These are phyloP conservation scores for Psidium friedrichsthalianum DNA, from an alignment of 345 rosid species.

Conservation along the genomic window DNA sequence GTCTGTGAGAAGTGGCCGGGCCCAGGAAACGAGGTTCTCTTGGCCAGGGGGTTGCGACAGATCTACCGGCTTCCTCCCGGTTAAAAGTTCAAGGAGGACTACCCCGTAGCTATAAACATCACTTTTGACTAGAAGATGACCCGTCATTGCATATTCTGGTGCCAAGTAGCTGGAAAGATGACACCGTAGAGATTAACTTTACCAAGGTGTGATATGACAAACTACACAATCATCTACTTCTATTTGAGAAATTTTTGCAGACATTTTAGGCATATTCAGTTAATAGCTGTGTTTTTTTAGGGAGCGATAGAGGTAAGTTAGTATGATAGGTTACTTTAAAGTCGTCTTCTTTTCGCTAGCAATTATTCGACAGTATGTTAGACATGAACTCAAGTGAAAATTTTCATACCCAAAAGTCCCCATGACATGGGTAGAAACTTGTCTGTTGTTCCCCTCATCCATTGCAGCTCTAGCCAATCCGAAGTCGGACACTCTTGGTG, in stretches of 20 bases:
- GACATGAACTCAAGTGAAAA: background rate
- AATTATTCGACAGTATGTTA: background rate
- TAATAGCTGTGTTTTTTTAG: background rate
- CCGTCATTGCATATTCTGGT: constrained; percentile 74
- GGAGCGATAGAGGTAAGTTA: background rate
- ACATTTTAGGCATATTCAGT: background rate
- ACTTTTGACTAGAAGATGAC: constrained; percentile 67
- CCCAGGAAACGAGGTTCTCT: constrained; percentile 60
- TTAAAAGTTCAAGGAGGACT: constrained; percentile 66
- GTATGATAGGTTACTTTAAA: background rate
- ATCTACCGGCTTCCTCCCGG: constrained; percentile 63
- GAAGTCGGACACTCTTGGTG: constrained; percentile 67
- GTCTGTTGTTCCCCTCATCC: constrained; percentile 50
- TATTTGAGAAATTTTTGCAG: background rate
- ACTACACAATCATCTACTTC: background rate
- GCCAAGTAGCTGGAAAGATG: constrained; percentile 45
- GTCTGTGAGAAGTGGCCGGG: constrained; percentile 50
- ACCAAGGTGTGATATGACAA: background rate
- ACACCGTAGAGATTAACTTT: background rate
- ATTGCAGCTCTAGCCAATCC: constrained; percentile 66
- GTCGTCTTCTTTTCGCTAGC: background rate
- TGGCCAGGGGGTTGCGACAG: constrained; percentile 57
- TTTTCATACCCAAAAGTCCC: constrained; percentile 68
- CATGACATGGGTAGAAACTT: constrained; percentile 65
- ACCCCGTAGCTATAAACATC: constrained; percentile 75